phyloP scores from a whole-genome alignment of 768 basidiomycete species.

The Leccinum obscurum region DNA sequence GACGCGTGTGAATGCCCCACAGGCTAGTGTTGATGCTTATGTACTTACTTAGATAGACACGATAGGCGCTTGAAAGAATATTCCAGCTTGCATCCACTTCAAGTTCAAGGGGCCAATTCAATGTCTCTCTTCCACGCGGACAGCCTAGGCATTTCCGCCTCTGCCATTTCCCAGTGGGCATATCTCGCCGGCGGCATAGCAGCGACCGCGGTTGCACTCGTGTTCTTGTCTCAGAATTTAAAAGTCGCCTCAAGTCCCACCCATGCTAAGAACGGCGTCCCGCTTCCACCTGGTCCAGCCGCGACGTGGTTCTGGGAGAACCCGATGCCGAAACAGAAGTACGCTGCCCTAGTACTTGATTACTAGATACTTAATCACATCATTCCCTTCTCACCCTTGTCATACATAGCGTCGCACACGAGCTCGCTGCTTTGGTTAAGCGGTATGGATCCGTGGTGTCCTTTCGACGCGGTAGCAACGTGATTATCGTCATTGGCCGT shows the following conservation, averaged over 20 bases:
- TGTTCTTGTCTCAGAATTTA: not conserved
- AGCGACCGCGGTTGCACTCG: not conserved
- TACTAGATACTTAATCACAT: not conserved
- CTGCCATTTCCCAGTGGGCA: not conserved
- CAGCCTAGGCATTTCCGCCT: not conserved
- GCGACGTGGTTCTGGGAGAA: not conserved
- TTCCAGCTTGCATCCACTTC: too few species aligned
- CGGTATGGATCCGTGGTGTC: slow-evolving; percentile 57
- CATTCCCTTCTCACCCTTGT: not conserved
- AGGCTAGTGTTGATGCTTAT: too few species aligned
- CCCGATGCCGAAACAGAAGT: not conserved
- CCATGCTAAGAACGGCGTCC: not conserved
- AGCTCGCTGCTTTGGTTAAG: slow-evolving; percentile 51
- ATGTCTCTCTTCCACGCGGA: not conserved
- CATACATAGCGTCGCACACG: slow-evolving; percentile 1
- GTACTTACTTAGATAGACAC: too few species aligned
- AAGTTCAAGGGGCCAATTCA: too few species aligned
- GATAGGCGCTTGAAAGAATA: too few species aligned
- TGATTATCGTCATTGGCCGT: slow-evolving; percentile 18
- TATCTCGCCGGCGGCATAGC: not conserved
- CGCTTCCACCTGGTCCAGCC: not conserved
- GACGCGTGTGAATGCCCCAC: too few species aligned
- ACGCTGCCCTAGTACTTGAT: not conserved
- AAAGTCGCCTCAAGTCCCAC: not conserved
- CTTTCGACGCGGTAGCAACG: slow-evolving; percentile 43